These are phyloP conservation scores for Boletus sp. DNA, from an alignment of 768 basidiomycete genomes.

Conservation along the genomic window DNA sequence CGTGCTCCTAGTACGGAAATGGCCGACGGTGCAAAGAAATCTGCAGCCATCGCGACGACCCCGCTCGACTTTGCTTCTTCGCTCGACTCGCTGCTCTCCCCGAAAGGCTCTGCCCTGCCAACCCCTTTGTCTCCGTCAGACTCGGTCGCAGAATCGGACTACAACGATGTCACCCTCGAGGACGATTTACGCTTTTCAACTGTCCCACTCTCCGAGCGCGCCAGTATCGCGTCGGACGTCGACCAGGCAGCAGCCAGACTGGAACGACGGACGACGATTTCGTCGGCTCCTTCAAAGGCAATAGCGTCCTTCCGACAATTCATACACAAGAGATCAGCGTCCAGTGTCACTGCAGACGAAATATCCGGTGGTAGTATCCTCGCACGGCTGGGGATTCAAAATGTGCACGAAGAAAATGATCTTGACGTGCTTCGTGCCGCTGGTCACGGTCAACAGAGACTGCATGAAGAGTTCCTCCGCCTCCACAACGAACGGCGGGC, in stretches of 20 bases:
- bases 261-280: slow-evolving; percentile 31
- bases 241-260: slow-evolving; percentile 18
- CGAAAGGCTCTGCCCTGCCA: slow-evolving; percentile 34
- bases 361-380: slow-evolving; percentile 47
- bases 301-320: slow-evolving; percentile 24
- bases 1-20: slow-evolving; percentile 12
- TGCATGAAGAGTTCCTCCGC: slow-evolving; percentile 75
- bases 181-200: slow-evolving; percentile 51
- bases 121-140: slow-evolving; percentile 30
- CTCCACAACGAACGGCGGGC: slow-evolving; percentile 55
- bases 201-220: slow-evolving; percentile 40
- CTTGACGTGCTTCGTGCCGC: slow-evolving; percentile 42
- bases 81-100: slow-evolving; percentile 52
- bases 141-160: slow-evolving; percentile 57
- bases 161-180: slow-evolving; percentile 55
- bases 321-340: slow-evolving; percentile 61
- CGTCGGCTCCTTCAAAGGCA: slow-evolving; percentile 20
- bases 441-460: slow-evolving; percentile 61
- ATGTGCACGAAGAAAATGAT: slow-evolving; percentile 38
- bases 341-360: slow-evolving; percentile 47
- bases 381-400: slow-evolving; percentile 50
- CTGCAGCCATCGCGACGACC: slow-evolving; percentile 6
- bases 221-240: slow-evolving; percentile 32
- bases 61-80: slow-evolving; percentile 18
- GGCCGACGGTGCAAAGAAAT: slow-evolving; percentile 15